phyloP scores from a whole-genome alignment of 768 basidiomycete genomes.

The Pholiota conissans region DNA sequence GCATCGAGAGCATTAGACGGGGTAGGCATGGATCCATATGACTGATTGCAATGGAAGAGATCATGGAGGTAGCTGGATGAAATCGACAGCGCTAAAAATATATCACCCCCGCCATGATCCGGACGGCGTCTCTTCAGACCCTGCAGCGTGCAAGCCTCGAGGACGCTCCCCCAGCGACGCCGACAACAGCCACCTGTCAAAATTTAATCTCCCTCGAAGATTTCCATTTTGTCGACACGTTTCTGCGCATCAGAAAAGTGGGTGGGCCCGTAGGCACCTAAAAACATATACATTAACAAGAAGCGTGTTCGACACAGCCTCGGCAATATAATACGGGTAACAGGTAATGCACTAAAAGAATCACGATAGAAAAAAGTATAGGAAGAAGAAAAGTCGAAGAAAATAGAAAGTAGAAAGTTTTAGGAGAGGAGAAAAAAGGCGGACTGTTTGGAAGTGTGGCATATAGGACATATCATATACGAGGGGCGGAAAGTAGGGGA shows the following conservation, averaged over 20 bases:
- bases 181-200: background rate
- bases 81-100: background rate
- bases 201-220: background rate
- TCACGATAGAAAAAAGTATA: slow-evolving; percentile 1
- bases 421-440: slow-evolving; percentile 1
- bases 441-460: background rate
- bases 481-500: background rate
- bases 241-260: background rate
- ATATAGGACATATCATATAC: slow-evolving; percentile 1
- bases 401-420: slow-evolving; percentile 2
- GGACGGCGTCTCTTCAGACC: background rate
- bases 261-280: background rate
- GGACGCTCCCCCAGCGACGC: background rate
- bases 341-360: slow-evolving; percentile 3
- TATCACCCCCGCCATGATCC: background rate
- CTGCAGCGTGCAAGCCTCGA: background rate
- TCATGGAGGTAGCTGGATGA: background rate
- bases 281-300: slow-evolving; percentile 21
- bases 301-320: slow-evolving; percentile 23
- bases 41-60: background rate
- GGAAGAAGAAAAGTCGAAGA: background rate
- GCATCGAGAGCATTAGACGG: background rate
- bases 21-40: background rate
- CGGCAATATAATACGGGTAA: slow-evolving; percentile 14
- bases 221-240: background rate